These are phyloP conservation scores for Isabelozyma rhagii DNA, from an alignment of 805 yeast genomes.

Conservation along the genomic window DNA sequence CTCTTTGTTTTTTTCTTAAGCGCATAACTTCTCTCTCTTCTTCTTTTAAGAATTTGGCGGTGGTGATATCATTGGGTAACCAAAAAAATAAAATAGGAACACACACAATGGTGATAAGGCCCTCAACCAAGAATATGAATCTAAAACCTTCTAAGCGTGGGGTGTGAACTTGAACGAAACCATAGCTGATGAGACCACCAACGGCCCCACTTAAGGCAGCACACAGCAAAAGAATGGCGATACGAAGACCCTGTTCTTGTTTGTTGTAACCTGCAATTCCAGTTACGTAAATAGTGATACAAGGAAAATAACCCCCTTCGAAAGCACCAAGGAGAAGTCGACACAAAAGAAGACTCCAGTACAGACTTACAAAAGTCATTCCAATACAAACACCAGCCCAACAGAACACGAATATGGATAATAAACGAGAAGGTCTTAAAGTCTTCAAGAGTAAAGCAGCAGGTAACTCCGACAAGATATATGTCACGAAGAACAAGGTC, in stretches of 20 bases:
- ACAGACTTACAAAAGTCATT: slow-evolving; percentile 40
- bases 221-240: slow-evolving; percentile 42
- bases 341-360: slow-evolving; percentile 42
- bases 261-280: slow-evolving; percentile 8
- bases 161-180: slow-evolving; percentile 28
- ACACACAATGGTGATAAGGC: slow-evolving; percentile 39
- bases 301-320: slow-evolving; percentile 53
- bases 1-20: slow-evolving; percentile 31
- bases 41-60: slow-evolving; percentile 38
- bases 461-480: slow-evolving; percentile 40
- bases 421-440: slow-evolving; percentile 26
- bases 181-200: slow-evolving; percentile 53
- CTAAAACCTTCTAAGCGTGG: slow-evolving; percentile 44
- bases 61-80: slow-evolving; percentile 38
- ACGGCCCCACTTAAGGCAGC: slow-evolving; percentile 55
- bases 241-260: slow-evolving; percentile 14
- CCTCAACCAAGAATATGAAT: slow-evolving; percentile 49
- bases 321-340: slow-evolving; percentile 50
- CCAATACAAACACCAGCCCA: slow-evolving; percentile 37
- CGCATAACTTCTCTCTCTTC: slow-evolving; percentile 34
- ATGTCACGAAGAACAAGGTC: slow-evolving; percentile 46
- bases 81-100: slow-evolving; percentile 31
- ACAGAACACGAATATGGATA: slow-evolving; percentile 27
- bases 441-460: slow-evolving; percentile 32
- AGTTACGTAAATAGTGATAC: slow-evolving; percentile 35